Percentiles rank a stretch among this genome's conserved stretches.
phyloP scores from a whole-genome alignment of 495 filamentous ascomycete genomes.

The Tuber calosporum region DNA sequence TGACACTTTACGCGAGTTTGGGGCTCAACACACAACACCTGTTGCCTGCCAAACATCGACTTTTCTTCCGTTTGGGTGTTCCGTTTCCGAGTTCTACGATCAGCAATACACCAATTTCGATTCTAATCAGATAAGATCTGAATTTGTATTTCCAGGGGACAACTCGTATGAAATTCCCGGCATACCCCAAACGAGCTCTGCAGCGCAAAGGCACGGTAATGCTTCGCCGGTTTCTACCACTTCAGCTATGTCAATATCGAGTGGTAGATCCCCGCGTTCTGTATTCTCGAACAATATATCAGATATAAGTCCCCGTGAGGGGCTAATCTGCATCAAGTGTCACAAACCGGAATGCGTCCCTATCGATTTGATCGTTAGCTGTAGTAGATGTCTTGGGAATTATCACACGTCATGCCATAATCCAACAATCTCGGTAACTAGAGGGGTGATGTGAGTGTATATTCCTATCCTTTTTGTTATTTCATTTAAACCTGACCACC shows the following conservation, averaged over 20 bases:
- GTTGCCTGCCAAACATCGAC: background rate
- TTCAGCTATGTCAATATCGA: constrained; percentile 33
- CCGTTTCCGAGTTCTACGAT: background rate
- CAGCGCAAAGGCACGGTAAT: background rate
- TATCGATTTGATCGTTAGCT: constrained; percentile 22
- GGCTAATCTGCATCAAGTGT: constrained; percentile 18
- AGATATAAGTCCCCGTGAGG: background rate
- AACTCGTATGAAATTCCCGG: background rate
- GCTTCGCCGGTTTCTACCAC: constrained; percentile 12
- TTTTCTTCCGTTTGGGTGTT: background rate
- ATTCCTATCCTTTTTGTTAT: constrained; percentile 3
- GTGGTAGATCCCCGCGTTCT: constrained; percentile 22
- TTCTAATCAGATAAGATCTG: background rate
- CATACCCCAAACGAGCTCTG: background rate
- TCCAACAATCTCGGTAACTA: constrained; percentile 19
- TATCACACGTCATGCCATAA: constrained; percentile 36
- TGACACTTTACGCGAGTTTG: constrained; percentile 1
- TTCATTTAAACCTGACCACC: background rate
- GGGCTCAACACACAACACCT: background rate
- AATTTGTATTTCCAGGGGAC: background rate
- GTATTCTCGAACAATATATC: background rate
- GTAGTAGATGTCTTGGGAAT: constrained; percentile 15
- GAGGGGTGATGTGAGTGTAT: constrained; percentile 21
- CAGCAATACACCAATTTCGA: background rate
- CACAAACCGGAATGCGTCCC: constrained; percentile 17